Conservation (phyloP, 1,284 basidiomycete species). For the Agaricales sp. region DNA sequence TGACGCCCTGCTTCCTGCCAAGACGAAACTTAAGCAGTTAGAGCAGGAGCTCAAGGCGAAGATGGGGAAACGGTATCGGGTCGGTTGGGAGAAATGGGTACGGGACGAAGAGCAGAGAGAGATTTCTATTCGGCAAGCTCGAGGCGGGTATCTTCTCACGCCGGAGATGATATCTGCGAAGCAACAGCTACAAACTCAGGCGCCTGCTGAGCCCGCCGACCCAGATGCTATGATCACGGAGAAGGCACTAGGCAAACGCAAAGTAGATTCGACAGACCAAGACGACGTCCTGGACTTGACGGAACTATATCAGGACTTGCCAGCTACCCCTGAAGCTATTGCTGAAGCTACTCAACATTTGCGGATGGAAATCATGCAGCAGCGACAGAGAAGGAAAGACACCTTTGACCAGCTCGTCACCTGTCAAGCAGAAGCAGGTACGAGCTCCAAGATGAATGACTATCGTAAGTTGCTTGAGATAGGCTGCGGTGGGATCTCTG, state of each 20-base stretch:
- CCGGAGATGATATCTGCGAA: neutral
- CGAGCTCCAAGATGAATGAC: conserved; percentile 77
- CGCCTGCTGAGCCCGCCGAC: neutral
- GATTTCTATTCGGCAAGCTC: conserved; percentile 44
- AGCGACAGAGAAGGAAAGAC: conserved; percentile 55
- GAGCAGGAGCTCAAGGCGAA: conserved; percentile 62
- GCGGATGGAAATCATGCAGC: conserved; percentile 53
- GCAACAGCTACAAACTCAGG: neutral
- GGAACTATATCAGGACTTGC: conserved; percentile 43
- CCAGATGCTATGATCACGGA: conserved; percentile 8
- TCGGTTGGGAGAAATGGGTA: conserved; percentile 93
- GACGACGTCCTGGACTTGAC: conserved; percentile 60
- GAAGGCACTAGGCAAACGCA: conserved; percentile 38
- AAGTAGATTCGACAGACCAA: conserved; percentile 26
- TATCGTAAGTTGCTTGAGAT: conserved; percentile 82
- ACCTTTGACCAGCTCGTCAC: conserved; percentile 69
- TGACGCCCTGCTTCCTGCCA: conserved; percentile 57
- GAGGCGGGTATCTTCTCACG: conserved; percentile 26
- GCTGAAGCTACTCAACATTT: conserved; percentile 50
- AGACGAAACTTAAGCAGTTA: conserved; percentile 49
- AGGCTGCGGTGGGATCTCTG: conserved; percentile 81
- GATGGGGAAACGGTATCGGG: conserved; percentile 70
- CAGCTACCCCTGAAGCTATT: conserved; percentile 46
- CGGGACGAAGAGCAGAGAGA: conserved; percentile 77
- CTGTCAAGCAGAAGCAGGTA: conserved; percentile 83